Percentiles rank a stretch among this genome's conserved stretches.
Evolutionary conservation across 2,329 filamentous ascomycete species (phyloP).

Genomic region (Diplodia sapinea): DNA sequence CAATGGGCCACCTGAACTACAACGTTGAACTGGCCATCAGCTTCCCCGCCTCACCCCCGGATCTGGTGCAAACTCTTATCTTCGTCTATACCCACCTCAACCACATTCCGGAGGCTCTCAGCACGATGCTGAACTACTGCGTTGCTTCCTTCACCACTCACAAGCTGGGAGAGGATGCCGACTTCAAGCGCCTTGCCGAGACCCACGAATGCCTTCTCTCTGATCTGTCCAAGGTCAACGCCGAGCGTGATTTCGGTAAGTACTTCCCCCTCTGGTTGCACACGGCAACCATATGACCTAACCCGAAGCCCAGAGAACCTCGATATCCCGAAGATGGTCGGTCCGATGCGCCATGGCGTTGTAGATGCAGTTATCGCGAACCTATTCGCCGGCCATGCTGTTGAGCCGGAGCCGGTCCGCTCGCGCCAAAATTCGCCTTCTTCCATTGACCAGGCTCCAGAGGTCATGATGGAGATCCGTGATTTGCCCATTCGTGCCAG

Average conservation of each 20-base stretch:
- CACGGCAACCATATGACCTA: background rate
- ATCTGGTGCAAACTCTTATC: slow-evolving; percentile 50
- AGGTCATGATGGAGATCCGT: background rate
- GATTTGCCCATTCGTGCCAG: background rate
- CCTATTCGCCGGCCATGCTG: background rate
- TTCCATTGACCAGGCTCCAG: background rate
- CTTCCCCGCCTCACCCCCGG: slow-evolving; percentile 45
- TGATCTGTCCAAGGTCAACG: slow-evolving; percentile 49
- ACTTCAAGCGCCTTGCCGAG: slow-evolving; percentile 47
- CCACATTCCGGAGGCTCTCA: slow-evolving; percentile 41
- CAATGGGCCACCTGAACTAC: slow-evolving; percentile 48
- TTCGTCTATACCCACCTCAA: slow-evolving; percentile 43
- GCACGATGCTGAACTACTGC: slow-evolving; percentile 53
- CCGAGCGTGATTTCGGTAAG: slow-evolving; percentile 49
- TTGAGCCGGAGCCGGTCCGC: background rate
- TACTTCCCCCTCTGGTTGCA: slow-evolving; percentile 10
- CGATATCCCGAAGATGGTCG: slow-evolving; percentile 14
- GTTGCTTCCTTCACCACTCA: slow-evolving; percentile 49
- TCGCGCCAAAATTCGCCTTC: background rate
- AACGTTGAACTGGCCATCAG: slow-evolving; percentile 50
- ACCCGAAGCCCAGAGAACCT: background rate
- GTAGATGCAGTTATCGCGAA: background rate
- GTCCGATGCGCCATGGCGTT: background rate
- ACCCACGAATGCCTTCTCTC: slow-evolving; percentile 49
- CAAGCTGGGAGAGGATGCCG: slow-evolving; percentile 42